Evolutionary conservation across 2,329 filamentous ascomycete genomes (phyloP).

Genomic region (Cladorrhinum sp.): DNA sequence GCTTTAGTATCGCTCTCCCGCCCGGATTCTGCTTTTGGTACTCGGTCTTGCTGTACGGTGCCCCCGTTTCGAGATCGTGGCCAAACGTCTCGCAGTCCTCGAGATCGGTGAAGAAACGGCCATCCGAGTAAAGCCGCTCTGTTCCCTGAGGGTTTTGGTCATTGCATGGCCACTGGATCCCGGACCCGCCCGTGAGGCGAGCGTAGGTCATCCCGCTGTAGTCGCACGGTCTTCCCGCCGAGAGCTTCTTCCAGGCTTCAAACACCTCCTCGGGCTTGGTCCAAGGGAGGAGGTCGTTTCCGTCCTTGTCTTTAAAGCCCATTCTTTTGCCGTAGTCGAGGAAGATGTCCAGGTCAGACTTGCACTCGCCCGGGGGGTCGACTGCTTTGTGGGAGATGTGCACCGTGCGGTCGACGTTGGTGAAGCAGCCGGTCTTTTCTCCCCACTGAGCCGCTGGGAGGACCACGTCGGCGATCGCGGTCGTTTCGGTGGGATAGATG

Average conservation of each 20-base stretch:
- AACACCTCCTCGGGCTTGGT: constrained; percentile 34
- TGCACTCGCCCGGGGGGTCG: constrained; percentile 37
- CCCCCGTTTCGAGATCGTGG: constrained; percentile 38
- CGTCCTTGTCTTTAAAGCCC: constrained; percentile 36
- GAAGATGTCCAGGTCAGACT: constrained; percentile 36
- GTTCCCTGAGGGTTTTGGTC: constrained; percentile 32
- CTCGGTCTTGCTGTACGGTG: constrained; percentile 31
- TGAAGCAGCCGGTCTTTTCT: constrained; percentile 40
- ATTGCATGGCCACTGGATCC: constrained; percentile 39
- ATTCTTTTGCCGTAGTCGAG: constrained; percentile 35
- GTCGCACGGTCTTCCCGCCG: constrained; percentile 35
- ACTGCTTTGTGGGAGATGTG: constrained; percentile 38
- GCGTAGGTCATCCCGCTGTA: constrained; percentile 35
- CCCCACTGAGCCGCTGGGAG: constrained; percentile 38
- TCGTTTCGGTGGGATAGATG: constrained; percentile 38
- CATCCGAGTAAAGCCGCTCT: constrained; percentile 35
- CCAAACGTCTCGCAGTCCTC: constrained; percentile 38
- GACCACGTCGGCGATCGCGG: constrained; percentile 36
- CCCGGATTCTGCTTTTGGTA: constrained; percentile 33
- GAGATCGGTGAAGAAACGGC: constrained; percentile 35
- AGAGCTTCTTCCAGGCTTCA: constrained; percentile 36
- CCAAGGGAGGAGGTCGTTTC: constrained; percentile 32
- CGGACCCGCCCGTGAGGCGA: constrained; percentile 35
- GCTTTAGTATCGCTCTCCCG: constrained; percentile 36
- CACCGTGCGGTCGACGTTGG: constrained; percentile 38